Base-by-base conservation (phyloP, 805 yeast species). In the Schwanniomyces occidentalis region DNA sequence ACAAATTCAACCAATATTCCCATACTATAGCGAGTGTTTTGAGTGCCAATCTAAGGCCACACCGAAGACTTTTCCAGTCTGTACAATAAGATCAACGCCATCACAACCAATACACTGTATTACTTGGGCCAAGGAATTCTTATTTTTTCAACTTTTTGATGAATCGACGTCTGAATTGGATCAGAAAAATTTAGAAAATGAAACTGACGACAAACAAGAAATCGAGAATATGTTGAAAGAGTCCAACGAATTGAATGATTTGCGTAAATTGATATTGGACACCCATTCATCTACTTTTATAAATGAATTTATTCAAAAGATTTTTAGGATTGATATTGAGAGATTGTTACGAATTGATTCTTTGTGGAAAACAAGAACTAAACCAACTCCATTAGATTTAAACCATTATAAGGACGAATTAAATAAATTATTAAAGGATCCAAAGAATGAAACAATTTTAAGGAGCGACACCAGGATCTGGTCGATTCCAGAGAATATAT, bases 81-180 rank as follows among this genome's bases (percentile, higher is more conserved):
- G 99, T 58, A 93, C 99, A 0, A 93, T 93, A 39, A 72, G 99
- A 44, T 87, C 96, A 5, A 93, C 99, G 0, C 99, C 99, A 0
- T 86, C 96, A 0, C 89, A 85, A 53, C 97, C 97, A 0, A 82
- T 93, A 5, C 99, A 93, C 54, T 89, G 96, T 58, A 82, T 93
- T 16, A 95, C 95, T 1, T 93, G 99, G 99, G 95, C 97, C 6
- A 93, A 93, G 55, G 87, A 85, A 48, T 95, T 87, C 52, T 62
- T 93, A 33, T 89, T 93, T 54, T 72, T 77, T 16, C 95, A 88
- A 52, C 65, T 93, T 23, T 91, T 89, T 55, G 80, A 79, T 14
- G 79, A 78, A 30, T 70, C 61, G 8, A 31, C 35, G 16, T 32
- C 57, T 37, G 46, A 42, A 14, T 37, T 46, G 16, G 41, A 44